Conservation (phyloP, 2,329 filamentous ascomycete genomes). For the Claviceps africana region DNA sequence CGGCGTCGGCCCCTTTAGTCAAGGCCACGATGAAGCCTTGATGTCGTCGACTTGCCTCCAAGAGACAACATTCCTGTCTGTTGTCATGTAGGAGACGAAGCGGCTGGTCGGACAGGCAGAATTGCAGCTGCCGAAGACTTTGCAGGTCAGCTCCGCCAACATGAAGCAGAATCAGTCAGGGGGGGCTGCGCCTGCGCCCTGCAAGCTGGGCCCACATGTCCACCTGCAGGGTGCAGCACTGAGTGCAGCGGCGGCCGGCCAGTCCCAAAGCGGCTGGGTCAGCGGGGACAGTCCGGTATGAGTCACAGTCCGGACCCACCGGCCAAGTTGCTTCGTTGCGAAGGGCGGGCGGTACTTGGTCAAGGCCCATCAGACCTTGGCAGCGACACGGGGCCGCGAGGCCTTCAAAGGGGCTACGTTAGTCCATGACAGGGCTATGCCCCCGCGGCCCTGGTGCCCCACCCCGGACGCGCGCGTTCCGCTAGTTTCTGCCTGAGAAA, state of each 20-base stretch:
- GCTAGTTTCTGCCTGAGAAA: slow-evolving; percentile 31
- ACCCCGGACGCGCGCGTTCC: slow-evolving; percentile 5
- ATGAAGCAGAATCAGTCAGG: neutral
- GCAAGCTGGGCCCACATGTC: neutral
- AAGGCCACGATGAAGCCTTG: neutral
- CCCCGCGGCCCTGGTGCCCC: slow-evolving; percentile 6
- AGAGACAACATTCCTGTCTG: neutral
- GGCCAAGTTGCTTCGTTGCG: slow-evolving; percentile 5
- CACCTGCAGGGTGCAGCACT: neutral
- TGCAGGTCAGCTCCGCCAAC: neutral
- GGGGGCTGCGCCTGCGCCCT: neutral
- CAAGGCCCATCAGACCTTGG: slow-evolving; percentile 2
- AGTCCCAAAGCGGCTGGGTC: slow-evolving; percentile 14
- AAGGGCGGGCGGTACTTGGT: slow-evolving; percentile 12
- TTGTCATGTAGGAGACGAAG: no score
- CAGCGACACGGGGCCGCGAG: neutral
- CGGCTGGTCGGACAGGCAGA: no score
- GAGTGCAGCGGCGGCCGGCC: slow-evolving; percentile 8
- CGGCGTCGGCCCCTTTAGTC: neutral
- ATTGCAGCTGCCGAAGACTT: no score
- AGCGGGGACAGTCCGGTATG: slow-evolving; percentile 17
- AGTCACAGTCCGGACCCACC: slow-evolving; percentile 20
- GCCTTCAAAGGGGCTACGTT: neutral
- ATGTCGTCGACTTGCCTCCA: no score
- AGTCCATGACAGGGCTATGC: neutral